phyloP scores from a whole-genome alignment of 2,329 filamentous ascomycete genomes.

The Epichloe uncinata region DNA sequence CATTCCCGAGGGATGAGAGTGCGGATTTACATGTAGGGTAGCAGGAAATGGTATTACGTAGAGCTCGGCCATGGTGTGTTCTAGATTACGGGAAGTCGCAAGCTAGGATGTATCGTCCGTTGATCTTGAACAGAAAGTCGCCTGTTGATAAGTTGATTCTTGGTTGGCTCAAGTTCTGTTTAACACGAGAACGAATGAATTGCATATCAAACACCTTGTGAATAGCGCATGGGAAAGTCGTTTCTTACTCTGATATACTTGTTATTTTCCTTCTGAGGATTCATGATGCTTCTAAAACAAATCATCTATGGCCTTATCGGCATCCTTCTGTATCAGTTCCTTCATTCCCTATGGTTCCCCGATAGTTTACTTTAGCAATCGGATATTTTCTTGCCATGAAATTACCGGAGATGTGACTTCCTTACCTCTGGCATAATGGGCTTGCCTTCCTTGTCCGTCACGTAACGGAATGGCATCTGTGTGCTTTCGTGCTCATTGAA shows the following conservation, averaged over 20 bases:
- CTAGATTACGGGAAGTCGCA: not conserved
- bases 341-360: slow-evolving; percentile 62
- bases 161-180: not conserved
- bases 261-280: not conserved
- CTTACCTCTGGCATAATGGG: slow-evolving; percentile 85
- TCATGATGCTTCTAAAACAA: slow-evolving; percentile 42
- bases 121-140: not conserved
- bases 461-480: slow-evolving; percentile 96
- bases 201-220: not conserved
- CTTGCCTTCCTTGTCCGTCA: slow-evolving; percentile 57
- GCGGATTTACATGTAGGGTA: too few species aligned
- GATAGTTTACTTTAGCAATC: slow-evolving; percentile 11
- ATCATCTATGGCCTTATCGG: slow-evolving; percentile 82
- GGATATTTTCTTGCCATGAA: not conserved
- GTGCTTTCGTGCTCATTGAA: slow-evolving; percentile 89
- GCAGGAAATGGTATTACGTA: too few species aligned
- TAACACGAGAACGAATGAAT: not conserved
- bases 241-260: not conserved
- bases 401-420: not conserved
- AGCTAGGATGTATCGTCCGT: not conserved
- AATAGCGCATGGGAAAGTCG: not conserved
- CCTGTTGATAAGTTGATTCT: not conserved
- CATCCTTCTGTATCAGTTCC: slow-evolving; percentile 83
- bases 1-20: too few species aligned
- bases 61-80: too few species aligned